Base-by-base conservation (phyloP, 306 rosid genomes). In the Medicago lupulina region DNA sequence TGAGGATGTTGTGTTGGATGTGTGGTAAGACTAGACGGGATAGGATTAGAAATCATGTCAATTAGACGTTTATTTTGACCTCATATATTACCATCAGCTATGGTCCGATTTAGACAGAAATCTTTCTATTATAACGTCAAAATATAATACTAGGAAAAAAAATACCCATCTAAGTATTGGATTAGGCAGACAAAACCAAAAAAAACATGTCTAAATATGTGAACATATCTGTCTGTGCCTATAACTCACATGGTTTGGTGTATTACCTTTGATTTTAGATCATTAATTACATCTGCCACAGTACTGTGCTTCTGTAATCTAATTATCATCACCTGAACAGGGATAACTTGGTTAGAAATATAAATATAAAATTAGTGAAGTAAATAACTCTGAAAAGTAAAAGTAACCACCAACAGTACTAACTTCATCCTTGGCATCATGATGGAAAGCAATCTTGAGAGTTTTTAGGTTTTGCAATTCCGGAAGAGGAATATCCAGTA, bases 401-500 rank as follows among this genome's bases (percentile, higher is more conserved):
- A 67, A 28, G 62, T n/a, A 25, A 49, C 47, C 14, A 44, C 47
- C 21, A 21, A 66, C 44, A 9, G 43, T 41, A 81, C 88, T 5
- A 54, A 92, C 97, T 86, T 92, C 97, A 83, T 92, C 93, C 72
- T 92, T 92, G 25, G 90, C 80, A 34, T 89, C 86, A 75, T 88
- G 97, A 85, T 88, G 95, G 80, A 86, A 89, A 77, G 95, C 90
- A 82, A 92, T 88, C 81, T 89, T 92, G 53, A 92, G 86, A 34
- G 86, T 86, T 72, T 92, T 92, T 36, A 92, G 80, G 75, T 90
- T 88, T 81, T 92, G 96, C 66, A 92, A 70, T 77, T 92, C 93
- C 4, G 97, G 97, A 15, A 92, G 93, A 71, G 97, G 96, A 44
- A 92, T 89, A 80, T 92, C 97, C 88, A 92, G 73, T 39, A 92